Percentiles rank a stretch among this genome's conserved stretches.
These are phyloP conservation scores for Hypomontagnella monticulosa DNA, from an alignment of 495 filamentous ascomycete genomes.

Conservation along the genomic window DNA sequence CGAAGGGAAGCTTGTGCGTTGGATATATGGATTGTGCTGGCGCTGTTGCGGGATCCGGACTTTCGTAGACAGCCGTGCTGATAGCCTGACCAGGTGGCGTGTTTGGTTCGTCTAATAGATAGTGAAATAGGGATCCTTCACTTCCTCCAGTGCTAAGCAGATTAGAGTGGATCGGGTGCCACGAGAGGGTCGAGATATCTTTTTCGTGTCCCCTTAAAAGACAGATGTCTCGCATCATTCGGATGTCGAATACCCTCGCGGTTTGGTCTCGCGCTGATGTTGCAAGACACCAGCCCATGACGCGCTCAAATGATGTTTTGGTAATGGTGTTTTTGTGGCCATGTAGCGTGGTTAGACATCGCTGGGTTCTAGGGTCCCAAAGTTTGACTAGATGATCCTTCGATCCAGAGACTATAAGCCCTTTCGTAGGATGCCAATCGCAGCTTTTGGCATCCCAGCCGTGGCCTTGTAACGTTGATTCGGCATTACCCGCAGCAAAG, in stretches of 20 bases:
- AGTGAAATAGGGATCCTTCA: constrained; percentile 90
- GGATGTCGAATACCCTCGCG: constrained; percentile 89
- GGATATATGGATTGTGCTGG: constrained; percentile 89
- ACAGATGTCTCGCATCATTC: constrained; percentile 97
- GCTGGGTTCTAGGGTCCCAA: constrained; percentile 92
- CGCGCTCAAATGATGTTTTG: constrained; percentile 85
- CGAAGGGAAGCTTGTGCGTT: constrained; percentile 82
- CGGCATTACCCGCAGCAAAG: constrained; percentile 85
- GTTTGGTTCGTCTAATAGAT: constrained; percentile 91
- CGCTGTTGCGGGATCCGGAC: constrained; percentile 75
- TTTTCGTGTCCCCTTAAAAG: constrained; percentile 93
- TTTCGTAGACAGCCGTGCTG: constrained; percentile 83
- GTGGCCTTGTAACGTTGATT: constrained; percentile 85
- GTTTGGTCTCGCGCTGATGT: constrained; percentile 93
- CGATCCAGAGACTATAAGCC: constrained; percentile 91
- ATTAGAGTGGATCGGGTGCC: constrained; percentile 91
- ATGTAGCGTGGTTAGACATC: constrained; percentile 91
- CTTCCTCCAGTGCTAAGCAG: constrained; percentile 90
- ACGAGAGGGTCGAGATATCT: constrained; percentile 89
- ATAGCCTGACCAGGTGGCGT: constrained; percentile 72
- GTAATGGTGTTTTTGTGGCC: constrained; percentile 98
- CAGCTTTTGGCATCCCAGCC: constrained; percentile 96
- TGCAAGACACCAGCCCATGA: constrained; percentile 82
- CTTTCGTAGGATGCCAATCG: constrained; percentile 98
- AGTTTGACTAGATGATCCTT: constrained; percentile 98